phyloP scores from a whole-genome alignment of 2,329 filamentous ascomycete species.

The Alternaria gaisen region DNA sequence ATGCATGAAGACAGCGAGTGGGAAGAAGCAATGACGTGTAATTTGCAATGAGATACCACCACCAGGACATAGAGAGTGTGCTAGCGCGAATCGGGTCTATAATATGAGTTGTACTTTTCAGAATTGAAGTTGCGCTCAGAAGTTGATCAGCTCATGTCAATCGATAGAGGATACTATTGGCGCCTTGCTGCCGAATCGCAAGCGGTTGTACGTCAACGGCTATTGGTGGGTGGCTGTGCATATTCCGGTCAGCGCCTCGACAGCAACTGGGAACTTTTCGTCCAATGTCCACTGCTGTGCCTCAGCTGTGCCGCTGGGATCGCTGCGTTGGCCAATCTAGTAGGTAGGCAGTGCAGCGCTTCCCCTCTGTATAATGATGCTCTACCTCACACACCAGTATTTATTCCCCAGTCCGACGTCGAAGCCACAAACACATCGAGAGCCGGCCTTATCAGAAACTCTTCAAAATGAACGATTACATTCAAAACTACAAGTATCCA shows the following conservation, averaged over 20 bases:
- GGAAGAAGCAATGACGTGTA: not conserved
- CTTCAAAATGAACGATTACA: too few species aligned
- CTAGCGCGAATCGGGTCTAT: not conserved
- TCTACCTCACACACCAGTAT: too few species aligned
- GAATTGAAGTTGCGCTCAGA: fast-evolving
- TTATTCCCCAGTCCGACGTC: too few species aligned
- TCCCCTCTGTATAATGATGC: not conserved
- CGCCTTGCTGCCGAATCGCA: too few species aligned
- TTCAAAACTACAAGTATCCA: too few species aligned
- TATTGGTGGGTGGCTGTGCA: not conserved
- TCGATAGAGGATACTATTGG: too few species aligned
- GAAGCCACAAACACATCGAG: too few species aligned
- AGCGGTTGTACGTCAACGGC: too few species aligned
- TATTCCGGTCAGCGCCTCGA: not conserved
- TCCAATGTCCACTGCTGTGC: not conserved
- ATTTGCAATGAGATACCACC: conserved; percentile 3
- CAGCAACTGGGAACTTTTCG: not conserved
- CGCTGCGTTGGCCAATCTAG: not conserved
- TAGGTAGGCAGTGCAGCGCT: not conserved
- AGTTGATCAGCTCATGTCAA: not conserved
- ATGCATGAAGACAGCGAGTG: not conserved
- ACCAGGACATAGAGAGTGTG: not conserved
- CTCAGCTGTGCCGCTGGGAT: not conserved
- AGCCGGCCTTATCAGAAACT: too few species aligned
- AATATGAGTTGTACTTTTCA: not conserved